Base-by-base conservation (phyloP, 805 yeast species). In the Candida boleticola region DNA sequence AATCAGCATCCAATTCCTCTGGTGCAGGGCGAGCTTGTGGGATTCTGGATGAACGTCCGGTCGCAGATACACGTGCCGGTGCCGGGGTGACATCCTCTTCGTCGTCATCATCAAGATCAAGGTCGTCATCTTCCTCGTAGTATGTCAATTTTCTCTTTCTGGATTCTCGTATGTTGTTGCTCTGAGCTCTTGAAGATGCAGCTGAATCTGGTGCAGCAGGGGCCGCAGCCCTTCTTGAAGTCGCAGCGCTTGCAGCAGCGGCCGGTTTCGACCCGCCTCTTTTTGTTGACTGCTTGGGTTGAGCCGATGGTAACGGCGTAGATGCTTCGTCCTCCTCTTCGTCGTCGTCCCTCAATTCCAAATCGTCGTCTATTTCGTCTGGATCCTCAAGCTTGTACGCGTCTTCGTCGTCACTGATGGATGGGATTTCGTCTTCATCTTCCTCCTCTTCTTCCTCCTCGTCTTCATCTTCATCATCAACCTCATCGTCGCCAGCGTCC, bases 81-180 rank as follows among this genome's bases (percentile, higher is more conserved):
- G 9, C 18, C 5, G 21, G 35, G n/a, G 9, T 17, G 13, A 19
- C 20, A n/a, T 16, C 35, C 11, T 31, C 35, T 39, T 50, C 41
- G 38, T 48, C 39, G 40, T 43, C 39, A 44, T 48, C 66, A 4
- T 58, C 66, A 18, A 55, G 58, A 4, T 58, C 66, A 10, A 58
- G 59, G 7, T 55, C 49, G 9, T 61, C 65, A 23, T 63, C 69
- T n/a, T 60, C 68, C 33, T 64, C 72, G 43, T 66, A 67, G 43
- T 60, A 64, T 9, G 66, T 54, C 29, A 66, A 49, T 43, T 64
- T 68, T n/a, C 72, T 58, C 45, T 66, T 69, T 37, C 66, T 51
- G 11, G 60, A 47, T 36, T 60, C 66, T 39, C 73, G 41, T 21
- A 17, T 30, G 45, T 45, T 10, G 52, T 47, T 26, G 41, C 32